Evolutionary conservation across 2,329 filamentous ascomycete genomes (phyloP).

Genomic region (Aspergillus tanneri): DNA sequence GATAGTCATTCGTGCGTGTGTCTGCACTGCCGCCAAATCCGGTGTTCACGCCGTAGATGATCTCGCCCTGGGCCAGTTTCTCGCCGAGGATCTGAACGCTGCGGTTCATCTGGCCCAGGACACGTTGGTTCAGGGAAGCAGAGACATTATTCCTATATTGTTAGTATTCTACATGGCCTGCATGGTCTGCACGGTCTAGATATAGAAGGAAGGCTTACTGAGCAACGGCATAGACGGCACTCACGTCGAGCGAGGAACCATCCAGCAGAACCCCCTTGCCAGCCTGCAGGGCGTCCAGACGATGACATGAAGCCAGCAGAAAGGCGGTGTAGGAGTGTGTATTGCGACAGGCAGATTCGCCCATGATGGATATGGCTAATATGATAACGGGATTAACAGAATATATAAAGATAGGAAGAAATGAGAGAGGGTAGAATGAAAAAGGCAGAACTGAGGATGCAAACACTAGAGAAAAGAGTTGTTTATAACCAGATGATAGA

Average conservation of each 20-base stretch:
- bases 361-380: too few relatives aligned
- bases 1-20: slow-evolving; percentile 51
- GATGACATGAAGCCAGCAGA: background rate
- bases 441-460: too few relatives aligned
- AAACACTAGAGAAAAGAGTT: too few relatives aligned
- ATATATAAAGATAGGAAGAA: too few relatives aligned
- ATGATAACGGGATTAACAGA: too few relatives aligned
- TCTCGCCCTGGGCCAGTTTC: slow-evolving; percentile 12
- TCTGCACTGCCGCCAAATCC: slow-evolving; percentile 68
- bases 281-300: background rate
- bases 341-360: too few relatives aligned
- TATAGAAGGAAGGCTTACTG: slow-evolving; percentile 1
- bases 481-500: too few relatives aligned
- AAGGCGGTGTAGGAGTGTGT: background rate
- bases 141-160: background rate
- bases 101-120: slow-evolving; percentile 10
- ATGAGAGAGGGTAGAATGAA: too few relatives aligned
- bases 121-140: background rate
- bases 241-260: slow-evolving; percentile 11
- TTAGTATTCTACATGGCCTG: background rate
- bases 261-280: slow-evolving; percentile 6
- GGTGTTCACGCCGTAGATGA: slow-evolving; percentile 58
- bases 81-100: slow-evolving; percentile 16
- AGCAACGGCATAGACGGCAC: slow-evolving; percentile 12
- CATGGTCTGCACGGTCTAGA: background rate